Percentiles rank a stretch among this genome's conserved stretches.
Conservation (phyloP, 2,329 filamentous ascomycete species). For the Botryotinia calthae region DNA sequence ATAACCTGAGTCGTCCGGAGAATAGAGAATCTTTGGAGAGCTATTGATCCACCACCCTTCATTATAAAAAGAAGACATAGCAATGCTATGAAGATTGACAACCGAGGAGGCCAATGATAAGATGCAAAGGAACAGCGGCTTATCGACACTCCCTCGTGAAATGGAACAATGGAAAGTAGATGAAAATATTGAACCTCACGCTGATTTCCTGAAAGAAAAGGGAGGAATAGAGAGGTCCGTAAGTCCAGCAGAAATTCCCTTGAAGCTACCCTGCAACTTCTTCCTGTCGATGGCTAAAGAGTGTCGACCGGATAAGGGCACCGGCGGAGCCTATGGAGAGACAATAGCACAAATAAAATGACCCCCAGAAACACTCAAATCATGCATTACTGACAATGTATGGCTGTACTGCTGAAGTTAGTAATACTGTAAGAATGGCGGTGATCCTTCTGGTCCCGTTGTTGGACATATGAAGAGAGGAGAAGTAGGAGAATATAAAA, state of each 20-base stretch:
- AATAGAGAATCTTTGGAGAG: neutral
- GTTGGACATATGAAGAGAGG: conserved; percentile 19
- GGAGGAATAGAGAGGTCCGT: conserved; percentile 5
- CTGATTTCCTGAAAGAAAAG: conserved; percentile 5
- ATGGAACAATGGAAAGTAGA: conserved; percentile 23
- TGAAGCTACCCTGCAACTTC: neutral
- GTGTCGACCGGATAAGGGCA: conserved; percentile 18
- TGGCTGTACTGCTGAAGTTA: conserved; percentile 24
- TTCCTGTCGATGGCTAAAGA: conserved; percentile 24
- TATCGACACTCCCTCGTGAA: conserved; percentile 32
- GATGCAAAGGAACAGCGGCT: conserved; percentile 29
- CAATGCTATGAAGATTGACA: conserved; percentile 26
- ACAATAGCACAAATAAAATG: conserved; percentile 7
- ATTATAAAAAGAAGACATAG: conserved; percentile 22
- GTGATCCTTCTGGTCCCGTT: conserved; percentile 25
- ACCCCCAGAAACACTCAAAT: conserved; percentile 6
- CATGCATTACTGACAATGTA: conserved; percentile 1
- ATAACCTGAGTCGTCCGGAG: conserved; percentile 25
- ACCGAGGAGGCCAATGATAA: conserved; percentile 33
- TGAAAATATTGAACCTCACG: conserved; percentile 16
- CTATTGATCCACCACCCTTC: neutral
- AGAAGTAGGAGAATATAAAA: conserved; percentile 13
- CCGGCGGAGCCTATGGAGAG: conserved; percentile 13
- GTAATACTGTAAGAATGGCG: conserved; percentile 26
- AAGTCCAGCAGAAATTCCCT: neutral